Evolutionary conservation across 768 basidiomycete genomes (phyloP), one percentile per base, ranked within the genome.

Genomic region (Cubamyces lactineus): DNA sequence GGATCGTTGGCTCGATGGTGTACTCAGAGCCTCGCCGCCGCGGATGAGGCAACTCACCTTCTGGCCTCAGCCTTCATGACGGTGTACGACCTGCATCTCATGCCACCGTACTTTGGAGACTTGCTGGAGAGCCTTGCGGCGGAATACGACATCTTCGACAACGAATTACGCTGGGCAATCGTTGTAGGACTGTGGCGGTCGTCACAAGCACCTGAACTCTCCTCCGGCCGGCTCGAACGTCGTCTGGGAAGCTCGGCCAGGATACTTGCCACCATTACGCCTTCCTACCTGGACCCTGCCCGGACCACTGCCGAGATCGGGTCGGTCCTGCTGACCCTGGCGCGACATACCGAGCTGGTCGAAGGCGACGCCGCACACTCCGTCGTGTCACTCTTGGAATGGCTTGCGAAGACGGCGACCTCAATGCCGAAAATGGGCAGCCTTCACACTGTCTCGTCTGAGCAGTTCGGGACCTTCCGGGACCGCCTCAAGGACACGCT

Each of bases 371-470:
- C 69, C 0, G 78, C 83, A 15, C 76, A 76, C 23, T 69, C 68
- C 6, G 62, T 80, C 9, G 68, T 86, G 17, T 71, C 77, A 4
- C 73, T 84, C 1, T 75, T 89, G n/a, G 75, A 79, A 55, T 89
- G 87, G 86, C 75, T 87, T n/a, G 60, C 65, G 24, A 23, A 39
- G 30, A 62, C 60, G 15, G 51, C 60, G n/a, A 39, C 40, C 26
- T 45, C 52, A 3, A 52, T 61, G 15, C 79, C 78, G 43, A 59
- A 43, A 15, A 75, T 83, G 17, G 72, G 71, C n/a, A 78, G 78
- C 21, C 76, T 89, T 9, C 77, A 72, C 12, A 78, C 82, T 4
- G 63, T 72, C 46, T 78, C 82, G 21, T 77, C 75, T 0, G 63
- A 64, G 42, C 40, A 56, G 19, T 82, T 86, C 66, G 70, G 76